Percentiles rank a stretch among this genome's conserved stretches.
phyloP scores from a whole-genome alignment of 1,284 basidiomycete species.

The Macrocystidia cucumis region DNA sequence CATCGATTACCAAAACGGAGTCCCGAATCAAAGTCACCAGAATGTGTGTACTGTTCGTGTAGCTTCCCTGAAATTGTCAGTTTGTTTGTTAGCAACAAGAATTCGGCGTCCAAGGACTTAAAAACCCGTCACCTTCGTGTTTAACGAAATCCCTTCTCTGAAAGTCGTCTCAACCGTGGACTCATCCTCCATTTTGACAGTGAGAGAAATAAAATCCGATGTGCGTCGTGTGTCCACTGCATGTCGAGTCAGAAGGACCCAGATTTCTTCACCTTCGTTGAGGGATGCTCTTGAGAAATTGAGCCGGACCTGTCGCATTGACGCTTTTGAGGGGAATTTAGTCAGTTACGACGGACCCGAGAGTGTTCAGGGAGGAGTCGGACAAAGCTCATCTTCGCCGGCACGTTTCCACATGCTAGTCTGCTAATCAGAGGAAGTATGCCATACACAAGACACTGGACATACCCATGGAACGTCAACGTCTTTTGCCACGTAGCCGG shows the following conservation, averaged over 20 bases:
- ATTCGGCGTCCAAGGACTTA: too few species aligned
- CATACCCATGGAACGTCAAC: slow-evolving; percentile 64
- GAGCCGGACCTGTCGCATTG: slow-evolving; percentile 28
- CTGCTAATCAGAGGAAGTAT: background rate
- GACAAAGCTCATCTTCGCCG: slow-evolving; percentile 26
- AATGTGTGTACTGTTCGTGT: slow-evolving; percentile 73
- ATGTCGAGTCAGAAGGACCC: slow-evolving; percentile 81
- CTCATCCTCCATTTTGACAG: slow-evolving; percentile 43
- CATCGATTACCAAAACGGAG: background rate
- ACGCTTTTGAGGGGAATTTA: slow-evolving; percentile 6
- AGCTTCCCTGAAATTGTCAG: slow-evolving; percentile 46
- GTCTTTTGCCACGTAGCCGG: slow-evolving; percentile 50
- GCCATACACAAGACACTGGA: background rate
- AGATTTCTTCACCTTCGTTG: slow-evolving; percentile 45
- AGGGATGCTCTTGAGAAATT: slow-evolving; percentile 18
- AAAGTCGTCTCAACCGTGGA: slow-evolving; percentile 11
- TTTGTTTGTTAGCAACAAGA: too few species aligned
- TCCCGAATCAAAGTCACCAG: slow-evolving; percentile 37
- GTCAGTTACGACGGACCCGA: background rate
- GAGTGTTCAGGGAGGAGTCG: background rate
- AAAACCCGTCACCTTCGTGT: too few species aligned
- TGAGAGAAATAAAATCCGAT: slow-evolving; percentile 70
- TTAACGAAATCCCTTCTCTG: too few species aligned
- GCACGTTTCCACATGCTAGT: slow-evolving; percentile 49
- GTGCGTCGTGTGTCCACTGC: slow-evolving; percentile 45